Evolutionary conservation across 306 rosid species (phyloP).

Genomic region (Glycine tomentella): DNA sequence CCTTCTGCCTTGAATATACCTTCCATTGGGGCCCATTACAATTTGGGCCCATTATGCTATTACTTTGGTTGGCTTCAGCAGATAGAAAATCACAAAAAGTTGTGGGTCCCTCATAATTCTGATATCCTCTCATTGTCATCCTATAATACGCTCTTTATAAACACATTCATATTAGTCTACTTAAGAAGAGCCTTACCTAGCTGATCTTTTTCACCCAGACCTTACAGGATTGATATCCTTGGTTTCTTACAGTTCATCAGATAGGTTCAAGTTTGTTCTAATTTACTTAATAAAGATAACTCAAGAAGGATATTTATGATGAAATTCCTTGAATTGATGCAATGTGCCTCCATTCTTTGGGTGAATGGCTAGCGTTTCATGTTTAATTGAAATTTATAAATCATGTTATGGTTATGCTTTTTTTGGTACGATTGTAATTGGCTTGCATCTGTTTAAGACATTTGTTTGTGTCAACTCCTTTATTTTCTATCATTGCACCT

Average conservation of each 20-base stretch:
- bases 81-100: no score
- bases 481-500: constrained; percentile 49
- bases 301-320: constrained; percentile 26
- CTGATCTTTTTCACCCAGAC: not conserved
- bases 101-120: no score
- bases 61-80: no score
- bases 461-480: constrained; percentile 30
- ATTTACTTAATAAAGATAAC: constrained; percentile 25
- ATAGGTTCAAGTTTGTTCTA: constrained; percentile 10
- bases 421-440: constrained; percentile 27
- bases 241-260: constrained; percentile 32
- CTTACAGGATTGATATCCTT: constrained; percentile 17
- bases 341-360: constrained; percentile 23
- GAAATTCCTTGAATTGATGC: constrained; percentile 32
- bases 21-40: no score
- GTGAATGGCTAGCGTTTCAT: constrained; percentile 30
- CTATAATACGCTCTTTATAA: constrained; percentile 3
- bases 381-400: constrained; percentile 36
- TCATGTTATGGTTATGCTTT: constrained; percentile 7
- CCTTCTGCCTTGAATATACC: no score
- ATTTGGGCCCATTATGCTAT: no score
- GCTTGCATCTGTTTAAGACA: constrained; percentile 33
- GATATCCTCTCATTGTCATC: no score
- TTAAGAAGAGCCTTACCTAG: constrained; percentile 15
- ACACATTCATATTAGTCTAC: constrained; percentile 27